These are phyloP conservation scores for Rutstroemia sydowiana DNA, from an alignment of 2,329 filamentous ascomycete genomes.

Conservation along the genomic window DNA sequence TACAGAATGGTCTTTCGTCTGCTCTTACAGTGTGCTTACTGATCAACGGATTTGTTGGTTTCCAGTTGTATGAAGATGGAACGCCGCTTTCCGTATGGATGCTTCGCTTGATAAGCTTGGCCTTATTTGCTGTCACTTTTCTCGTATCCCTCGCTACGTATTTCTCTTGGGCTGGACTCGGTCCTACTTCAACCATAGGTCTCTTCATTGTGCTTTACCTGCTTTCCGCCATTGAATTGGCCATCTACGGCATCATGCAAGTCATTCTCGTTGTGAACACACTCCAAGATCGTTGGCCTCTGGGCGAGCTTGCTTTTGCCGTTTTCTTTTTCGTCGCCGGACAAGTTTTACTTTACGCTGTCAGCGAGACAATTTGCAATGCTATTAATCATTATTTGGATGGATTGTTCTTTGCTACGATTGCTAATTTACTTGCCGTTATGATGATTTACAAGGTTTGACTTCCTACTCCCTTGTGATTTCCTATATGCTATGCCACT, in stretches of 20 bases:
- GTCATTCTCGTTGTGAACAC: constrained; percentile 82
- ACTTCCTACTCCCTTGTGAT: constrained; percentile 6
- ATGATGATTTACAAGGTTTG: constrained; percentile 99
- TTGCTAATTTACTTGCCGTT: constrained; percentile 86
- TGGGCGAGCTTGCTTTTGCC: constrained; percentile 86
- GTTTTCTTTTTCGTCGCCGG: constrained; percentile 86
- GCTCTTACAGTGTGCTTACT: constrained; percentile 82
- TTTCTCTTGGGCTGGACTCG: constrained; percentile 80
- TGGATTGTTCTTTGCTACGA: constrained; percentile 86
- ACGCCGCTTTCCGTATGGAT: constrained; percentile 92
- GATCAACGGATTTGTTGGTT: constrained; percentile 97
- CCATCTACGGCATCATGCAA: constrained; percentile 83
- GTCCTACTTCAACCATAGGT: constrained; percentile 77
- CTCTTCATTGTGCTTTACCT: constrained; percentile 90
- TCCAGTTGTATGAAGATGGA: constrained; percentile 96
- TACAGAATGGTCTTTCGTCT: constrained; percentile 77
- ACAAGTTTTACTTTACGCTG: constrained; percentile 87
- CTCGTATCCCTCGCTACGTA: constrained; percentile 87
- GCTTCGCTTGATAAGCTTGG: constrained; percentile 67
- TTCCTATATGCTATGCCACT: background rate
- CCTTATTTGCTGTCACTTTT: constrained; percentile 80
- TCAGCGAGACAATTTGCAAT: constrained; percentile 78
- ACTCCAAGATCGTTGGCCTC: constrained; percentile 88
- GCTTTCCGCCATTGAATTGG: constrained; percentile 77
- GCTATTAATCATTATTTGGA: constrained; percentile 87